Evolutionary conservation across 441 rosid genomes (phyloP).

Genomic region (Breynia disticha): DNA sequence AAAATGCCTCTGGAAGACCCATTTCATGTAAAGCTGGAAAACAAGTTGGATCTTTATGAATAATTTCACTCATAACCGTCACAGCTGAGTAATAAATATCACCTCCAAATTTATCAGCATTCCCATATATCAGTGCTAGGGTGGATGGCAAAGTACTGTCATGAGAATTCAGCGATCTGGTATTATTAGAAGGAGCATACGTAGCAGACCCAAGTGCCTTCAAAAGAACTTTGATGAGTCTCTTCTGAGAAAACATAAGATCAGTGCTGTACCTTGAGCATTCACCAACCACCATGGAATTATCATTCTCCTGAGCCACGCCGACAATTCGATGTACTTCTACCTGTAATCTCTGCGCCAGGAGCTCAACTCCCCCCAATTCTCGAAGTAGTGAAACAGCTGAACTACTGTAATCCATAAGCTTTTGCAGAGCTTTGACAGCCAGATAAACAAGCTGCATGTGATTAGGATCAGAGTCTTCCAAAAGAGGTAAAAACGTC

Average conservation of each 20-base stretch:
- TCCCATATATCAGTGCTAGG: slow-evolving; percentile 64
- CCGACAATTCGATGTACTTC: slow-evolving; percentile 84
- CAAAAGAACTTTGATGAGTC: slow-evolving; percentile 85
- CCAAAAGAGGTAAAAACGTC: slow-evolving; percentile 89
- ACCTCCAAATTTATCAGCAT: slow-evolving; percentile 90
- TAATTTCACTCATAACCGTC: slow-evolving; percentile 96
- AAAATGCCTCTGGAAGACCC: slow-evolving; percentile 92
- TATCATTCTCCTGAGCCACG: slow-evolving; percentile 38
- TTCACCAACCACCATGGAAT: slow-evolving; percentile 56
- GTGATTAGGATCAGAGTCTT: slow-evolving; percentile 77
- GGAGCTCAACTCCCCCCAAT: slow-evolving; percentile 90
- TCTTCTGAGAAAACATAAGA: slow-evolving; percentile 61
- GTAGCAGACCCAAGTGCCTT: slow-evolving; percentile 98
- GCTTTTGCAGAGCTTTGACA: slow-evolving; percentile 88
- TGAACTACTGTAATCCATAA: slow-evolving; percentile 94
- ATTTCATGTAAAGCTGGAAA: slow-evolving; percentile 68
- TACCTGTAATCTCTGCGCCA: slow-evolving; percentile 78
- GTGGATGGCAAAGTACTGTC: slow-evolving; percentile 78
- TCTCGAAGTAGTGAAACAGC: slow-evolving; percentile 88
- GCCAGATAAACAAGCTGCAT: slow-evolving; percentile 92
- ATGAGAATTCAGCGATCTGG: slow-evolving; percentile 59
- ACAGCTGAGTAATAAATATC: slow-evolving; percentile 93
- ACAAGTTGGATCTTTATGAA: slow-evolving; percentile 97
- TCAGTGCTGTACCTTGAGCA: slow-evolving; percentile 51
- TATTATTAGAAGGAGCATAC: slow-evolving; percentile 68